phyloP scores from a whole-genome alignment of 2,329 filamentous ascomycete genomes.

The Endoconidiophora laricicola region DNA sequence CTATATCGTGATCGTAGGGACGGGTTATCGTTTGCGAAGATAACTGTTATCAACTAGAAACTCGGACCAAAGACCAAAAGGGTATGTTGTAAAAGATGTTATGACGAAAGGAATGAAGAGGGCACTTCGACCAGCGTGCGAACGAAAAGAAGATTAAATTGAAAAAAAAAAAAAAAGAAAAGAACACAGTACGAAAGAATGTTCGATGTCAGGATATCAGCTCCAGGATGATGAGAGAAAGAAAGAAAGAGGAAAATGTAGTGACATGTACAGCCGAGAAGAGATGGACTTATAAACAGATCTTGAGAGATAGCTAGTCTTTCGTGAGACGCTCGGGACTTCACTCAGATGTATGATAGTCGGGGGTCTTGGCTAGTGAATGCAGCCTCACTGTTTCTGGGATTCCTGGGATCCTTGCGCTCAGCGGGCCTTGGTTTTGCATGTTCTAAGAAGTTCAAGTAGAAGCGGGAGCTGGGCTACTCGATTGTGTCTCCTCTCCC shows the following conservation, averaged over 20 bases:
- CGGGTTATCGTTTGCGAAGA: not conserved
- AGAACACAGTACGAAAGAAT: slow-evolving; percentile 11
- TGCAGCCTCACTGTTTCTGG: not conserved
- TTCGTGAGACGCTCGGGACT: not conserved
- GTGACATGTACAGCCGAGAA: slow-evolving; percentile 4
- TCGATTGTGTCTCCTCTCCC: not conserved
- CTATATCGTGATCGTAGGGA: slow-evolving; percentile 1
- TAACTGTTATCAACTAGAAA: not conserved
- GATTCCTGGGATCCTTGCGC: not conserved
- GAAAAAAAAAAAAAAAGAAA: not conserved
- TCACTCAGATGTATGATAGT: not conserved
- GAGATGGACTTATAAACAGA: slow-evolving; percentile 7
- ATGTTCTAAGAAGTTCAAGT: not conserved
- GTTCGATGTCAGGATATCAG: slow-evolving; percentile 7
- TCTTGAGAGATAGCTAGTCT: not conserved
- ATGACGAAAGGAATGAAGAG: slow-evolving; percentile 8
- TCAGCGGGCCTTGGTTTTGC: not conserved
- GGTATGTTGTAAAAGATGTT: not conserved
- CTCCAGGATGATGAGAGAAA: slow-evolving; percentile 12
- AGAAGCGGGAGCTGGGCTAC: slow-evolving; percentile 1
- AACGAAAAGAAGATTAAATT: slow-evolving; percentile 10
- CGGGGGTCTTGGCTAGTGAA: not conserved
- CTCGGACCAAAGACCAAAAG: not conserved
- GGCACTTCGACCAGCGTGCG: slow-evolving; percentile 13
- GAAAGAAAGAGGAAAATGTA: slow-evolving; percentile 3